Percentiles rank a stretch among this genome's conserved stretches.
phyloP scores from a whole-genome alignment of 164 flowering plant genomes.

The Macadamia tetraphylla region DNA sequence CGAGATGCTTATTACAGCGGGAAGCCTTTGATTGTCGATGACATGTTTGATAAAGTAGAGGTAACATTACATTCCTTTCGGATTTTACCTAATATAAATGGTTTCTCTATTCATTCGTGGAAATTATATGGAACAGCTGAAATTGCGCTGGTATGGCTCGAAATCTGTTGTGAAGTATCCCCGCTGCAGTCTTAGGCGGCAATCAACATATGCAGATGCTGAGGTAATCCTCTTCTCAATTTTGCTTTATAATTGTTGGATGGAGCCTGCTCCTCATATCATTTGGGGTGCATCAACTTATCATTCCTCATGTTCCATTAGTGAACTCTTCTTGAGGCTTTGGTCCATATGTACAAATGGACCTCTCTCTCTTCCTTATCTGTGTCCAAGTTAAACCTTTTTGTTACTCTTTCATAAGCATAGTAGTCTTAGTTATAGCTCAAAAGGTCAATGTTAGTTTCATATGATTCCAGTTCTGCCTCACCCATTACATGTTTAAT shows the following conservation, averaged over 20 bases:
- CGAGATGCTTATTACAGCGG: conserved; percentile 90
- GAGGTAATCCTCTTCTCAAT: conserved; percentile 52
- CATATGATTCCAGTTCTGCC: background rate
- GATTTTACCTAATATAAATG: background rate
- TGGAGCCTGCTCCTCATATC: no score
- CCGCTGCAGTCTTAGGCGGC: conserved; percentile 81
- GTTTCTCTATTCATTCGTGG: background rate
- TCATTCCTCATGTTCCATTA: no score
- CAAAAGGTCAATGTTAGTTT: background rate
- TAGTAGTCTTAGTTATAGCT: background rate
- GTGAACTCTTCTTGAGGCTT: background rate
- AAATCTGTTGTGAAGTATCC: conserved; percentile 93
- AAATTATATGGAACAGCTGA: conserved; percentile 44
- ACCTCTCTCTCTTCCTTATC: no score
- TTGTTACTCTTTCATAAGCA: no score
- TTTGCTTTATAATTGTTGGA: background rate
- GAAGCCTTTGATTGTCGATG: conserved; percentile 80
- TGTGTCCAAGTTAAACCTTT: no score
- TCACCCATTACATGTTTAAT: background rate
- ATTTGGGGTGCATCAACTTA: no score
- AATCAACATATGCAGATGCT: conserved; percentile 89
- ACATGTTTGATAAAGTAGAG: conserved; percentile 97
- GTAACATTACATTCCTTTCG: conserved; percentile 21
- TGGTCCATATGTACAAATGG: background rate
- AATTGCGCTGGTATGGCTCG: conserved; percentile 82